Base-by-base conservation (phyloP, 306 rosid genomes). In the Chamaecrista fasciculata region DNA sequence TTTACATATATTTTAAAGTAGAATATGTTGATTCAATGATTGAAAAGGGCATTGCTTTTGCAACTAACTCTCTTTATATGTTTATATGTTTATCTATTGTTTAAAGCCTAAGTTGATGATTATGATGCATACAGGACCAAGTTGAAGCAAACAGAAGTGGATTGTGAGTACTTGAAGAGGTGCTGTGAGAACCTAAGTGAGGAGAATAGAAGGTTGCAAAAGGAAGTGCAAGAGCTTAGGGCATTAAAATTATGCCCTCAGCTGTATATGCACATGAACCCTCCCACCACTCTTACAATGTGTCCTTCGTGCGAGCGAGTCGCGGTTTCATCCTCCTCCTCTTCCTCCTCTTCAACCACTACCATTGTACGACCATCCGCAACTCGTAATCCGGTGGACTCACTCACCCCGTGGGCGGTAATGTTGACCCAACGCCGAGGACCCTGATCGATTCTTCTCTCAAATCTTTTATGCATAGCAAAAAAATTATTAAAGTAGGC, bases 221-320 rank as follows among this genome's bases (percentile, higher is more conserved):
- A 91, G 79, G 99, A 94, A 74, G 92, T 91, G 71, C 92, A 86
- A 69, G 99, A 91, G 81, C 94, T 94, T 0, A 91, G 97, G 70
- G 87, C 95, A n/a, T 83, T 94, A 69, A 91, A 91, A 62, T 77
- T 94, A 18, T 88, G 97, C 10, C 98, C 98, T 40, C 96, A 90
- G 74, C 76, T 88, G 25, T 88, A 90, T 81, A 90, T 82, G 96
- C 90, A 93, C 44, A 90, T 90, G 96, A 90, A 71, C 53, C 99
- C 97, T 70, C 99, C 99, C 53, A 94, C 97, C 46, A 94, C 99
- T 15, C 99, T 94, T 55, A 88, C 97, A 21, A 91, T 94, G 95
- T 94, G 99, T 76, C 97, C 99, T 55, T 88, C 96, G 0, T 94
- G 99, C 1, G 91, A 94, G 86, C 94, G 96, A 0, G 94, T 90